These are phyloP conservation scores for Silene vulgaris DNA, from an alignment of 179 eudicot genomes.

Conservation along the genomic window DNA sequence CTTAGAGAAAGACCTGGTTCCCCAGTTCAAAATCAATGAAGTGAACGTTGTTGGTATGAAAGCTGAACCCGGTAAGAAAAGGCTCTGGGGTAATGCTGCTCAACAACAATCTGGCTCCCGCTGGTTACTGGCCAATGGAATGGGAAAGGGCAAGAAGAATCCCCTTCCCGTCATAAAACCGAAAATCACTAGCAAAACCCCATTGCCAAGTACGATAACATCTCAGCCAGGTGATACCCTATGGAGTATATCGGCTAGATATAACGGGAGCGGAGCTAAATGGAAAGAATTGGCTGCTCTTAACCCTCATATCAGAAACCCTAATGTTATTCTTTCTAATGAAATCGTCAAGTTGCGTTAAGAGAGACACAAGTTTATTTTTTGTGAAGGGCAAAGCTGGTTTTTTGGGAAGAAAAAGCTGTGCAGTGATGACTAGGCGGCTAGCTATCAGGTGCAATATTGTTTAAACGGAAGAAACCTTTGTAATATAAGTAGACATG, in stretches of 20 bases:
- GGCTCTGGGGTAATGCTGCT: slow-evolving; percentile 63
- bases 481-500: slow-evolving; percentile 20
- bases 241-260: slow-evolving; percentile 82
- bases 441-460: neutral
- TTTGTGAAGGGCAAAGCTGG: neutral
- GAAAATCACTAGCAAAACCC: slow-evolving; percentile 39
- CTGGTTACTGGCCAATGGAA: slow-evolving; percentile 91
- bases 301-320: slow-evolving; percentile 60
- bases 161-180: slow-evolving; percentile 42
- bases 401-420: neutral
- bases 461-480: slow-evolving; percentile 7
- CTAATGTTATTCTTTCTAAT: slow-evolving; percentile 47
- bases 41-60: slow-evolving; percentile 82
- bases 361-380: neutral
- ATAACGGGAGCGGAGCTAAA: slow-evolving; percentile 41
- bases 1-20: slow-evolving; percentile 44
- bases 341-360: slow-evolving; percentile 48
- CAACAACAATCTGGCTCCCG: slow-evolving; percentile 94
- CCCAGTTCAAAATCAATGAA: slow-evolving; percentile 71
- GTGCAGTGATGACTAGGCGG: no score
- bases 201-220: slow-evolving; percentile 33
- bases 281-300: slow-evolving; percentile 54
- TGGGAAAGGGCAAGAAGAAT: slow-evolving; percentile 76
- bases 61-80: slow-evolving; percentile 70
- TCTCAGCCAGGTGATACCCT: slow-evolving; percentile 61